These are phyloP conservation scores for Mortierella hygrophila DNA, from an alignment of 192 early-diverging fungal species.

Conservation along the genomic window DNA sequence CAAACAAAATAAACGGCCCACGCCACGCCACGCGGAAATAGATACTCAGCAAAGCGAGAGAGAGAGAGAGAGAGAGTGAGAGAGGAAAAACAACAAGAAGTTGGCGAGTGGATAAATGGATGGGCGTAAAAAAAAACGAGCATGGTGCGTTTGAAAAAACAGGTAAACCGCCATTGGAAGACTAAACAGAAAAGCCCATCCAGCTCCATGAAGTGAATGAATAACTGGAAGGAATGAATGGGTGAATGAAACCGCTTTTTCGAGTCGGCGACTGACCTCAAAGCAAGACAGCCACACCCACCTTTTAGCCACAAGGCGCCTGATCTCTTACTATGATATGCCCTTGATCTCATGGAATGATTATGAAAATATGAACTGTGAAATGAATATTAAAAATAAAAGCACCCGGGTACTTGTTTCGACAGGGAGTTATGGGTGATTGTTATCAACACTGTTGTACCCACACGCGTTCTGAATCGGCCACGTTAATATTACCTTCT, in stretches of 20 bases:
- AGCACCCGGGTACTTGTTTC: neutral
- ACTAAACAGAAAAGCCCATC: neutral
- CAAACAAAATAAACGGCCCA: neutral
- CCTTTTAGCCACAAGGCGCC: neutral
- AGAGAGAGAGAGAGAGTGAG: neutral
- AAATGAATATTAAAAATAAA: neutral
- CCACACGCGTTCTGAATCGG: neutral
- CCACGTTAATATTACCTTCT: neutral
- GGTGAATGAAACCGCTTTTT: neutral
- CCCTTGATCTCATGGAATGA: neutral
- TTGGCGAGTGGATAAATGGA: neutral
- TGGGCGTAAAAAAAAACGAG: neutral
- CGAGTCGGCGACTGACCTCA: no score
- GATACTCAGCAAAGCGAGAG: neutral
- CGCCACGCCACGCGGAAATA: conserved; percentile 4
- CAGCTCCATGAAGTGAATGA: neutral
- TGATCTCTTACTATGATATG: neutral
- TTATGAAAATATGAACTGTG: no score
- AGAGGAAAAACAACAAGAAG: neutral
- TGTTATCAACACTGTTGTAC: no score
- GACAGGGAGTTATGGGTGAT: neutral
- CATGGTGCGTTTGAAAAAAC: neutral
- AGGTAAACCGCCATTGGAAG: neutral
- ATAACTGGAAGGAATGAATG: neutral
- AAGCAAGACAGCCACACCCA: no score